Evolutionary conservation across 1,139 yeast species (phyloP).

Genomic region (Pichia sp.): DNA sequence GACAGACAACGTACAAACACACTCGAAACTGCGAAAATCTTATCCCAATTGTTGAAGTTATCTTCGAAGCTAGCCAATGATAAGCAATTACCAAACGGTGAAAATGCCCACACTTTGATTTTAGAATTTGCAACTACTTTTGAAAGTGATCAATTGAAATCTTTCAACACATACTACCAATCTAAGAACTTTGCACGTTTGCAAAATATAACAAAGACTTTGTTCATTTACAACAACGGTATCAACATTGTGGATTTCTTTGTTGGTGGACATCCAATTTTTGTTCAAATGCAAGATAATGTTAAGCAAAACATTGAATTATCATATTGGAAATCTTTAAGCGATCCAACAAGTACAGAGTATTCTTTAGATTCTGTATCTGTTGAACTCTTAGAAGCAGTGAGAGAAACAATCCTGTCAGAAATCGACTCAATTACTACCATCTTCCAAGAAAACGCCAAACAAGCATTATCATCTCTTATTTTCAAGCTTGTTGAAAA

Average conservation of each 20-base stretch:
- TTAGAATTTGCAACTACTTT: conserved; percentile 73
- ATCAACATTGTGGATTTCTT: conserved; percentile 78
- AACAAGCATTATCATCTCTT: conserved; percentile 66
- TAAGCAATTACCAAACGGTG: conserved; percentile 45
- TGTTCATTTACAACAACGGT: conserved; percentile 84
- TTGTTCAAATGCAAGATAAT: conserved; percentile 49
- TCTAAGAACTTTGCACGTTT: conserved; percentile 66
- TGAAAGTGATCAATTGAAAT: conserved; percentile 63
- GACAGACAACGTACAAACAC: conserved; percentile 39
- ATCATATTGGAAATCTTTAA: conserved; percentile 45
- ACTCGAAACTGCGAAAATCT: conserved; percentile 61
- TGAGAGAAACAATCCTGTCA: conserved; percentile 46
- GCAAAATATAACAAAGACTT: conserved; percentile 76
- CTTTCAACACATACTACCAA: conserved; percentile 54
- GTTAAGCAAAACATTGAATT: conserved; percentile 24
- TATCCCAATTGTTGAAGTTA: conserved; percentile 65
- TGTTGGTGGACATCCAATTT: conserved; percentile 77
- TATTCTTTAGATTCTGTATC: conserved; percentile 29
- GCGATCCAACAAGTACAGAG: conserved; percentile 43
- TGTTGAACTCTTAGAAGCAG: conserved; percentile 22
- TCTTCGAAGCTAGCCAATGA: conserved; percentile 58
- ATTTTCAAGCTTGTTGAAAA: conserved; percentile 80
- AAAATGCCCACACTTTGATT: conserved; percentile 51
- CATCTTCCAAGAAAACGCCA: conserved; percentile 67
- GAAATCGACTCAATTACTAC: conserved; percentile 74